Evolutionary conservation across 495 filamentous ascomycete genomes (phyloP).

Genomic region (Usnea hakonensis): DNA sequence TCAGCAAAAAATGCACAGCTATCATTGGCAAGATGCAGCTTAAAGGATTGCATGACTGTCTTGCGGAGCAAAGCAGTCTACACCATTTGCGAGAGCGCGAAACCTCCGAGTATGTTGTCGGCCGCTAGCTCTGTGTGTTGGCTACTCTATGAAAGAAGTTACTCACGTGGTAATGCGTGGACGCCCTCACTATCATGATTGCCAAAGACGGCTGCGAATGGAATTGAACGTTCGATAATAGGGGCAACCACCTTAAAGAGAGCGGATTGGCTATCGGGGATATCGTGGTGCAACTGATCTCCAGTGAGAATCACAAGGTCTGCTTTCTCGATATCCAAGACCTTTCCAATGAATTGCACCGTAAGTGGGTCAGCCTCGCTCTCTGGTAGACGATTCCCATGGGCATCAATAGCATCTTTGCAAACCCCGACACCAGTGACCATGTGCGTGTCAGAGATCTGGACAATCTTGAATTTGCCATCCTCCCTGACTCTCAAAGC

Average conservation of each 20-base stretch:
- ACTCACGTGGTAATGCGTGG: slow-evolving; percentile 32
- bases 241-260: slow-evolving; percentile 37
- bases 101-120: slow-evolving; percentile 14
- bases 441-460: slow-evolving; percentile 35
- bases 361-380: slow-evolving; percentile 34
- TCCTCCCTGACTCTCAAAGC: slow-evolving; percentile 28
- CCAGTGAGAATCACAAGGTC: slow-evolving; percentile 33
- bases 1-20: slow-evolving; percentile 25
- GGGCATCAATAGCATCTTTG: slow-evolving; percentile 34
- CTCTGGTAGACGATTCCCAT: slow-evolving; percentile 32
- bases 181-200: slow-evolving; percentile 34
- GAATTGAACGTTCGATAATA: slow-evolving; percentile 32
- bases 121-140: slow-evolving; percentile 14
- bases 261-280: slow-evolving; percentile 33
- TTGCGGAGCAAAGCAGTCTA: slow-evolving; percentile 18
- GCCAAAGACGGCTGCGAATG: slow-evolving; percentile 34
- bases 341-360: slow-evolving; percentile 29
- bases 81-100: slow-evolving; percentile 23
- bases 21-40: slow-evolving; percentile 12
- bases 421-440: slow-evolving; percentile 31
- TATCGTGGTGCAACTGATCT: slow-evolving; percentile 34
- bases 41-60: slow-evolving; percentile 13
- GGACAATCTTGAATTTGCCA: slow-evolving; percentile 35
- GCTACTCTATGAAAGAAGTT: slow-evolving; percentile 20
- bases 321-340: slow-evolving; percentile 33